Percentiles rank a stretch among this genome's conserved stretches.
Conservation (phyloP, 1,284 basidiomycete species). For the Ustanciosporium gigantosporum region DNA sequence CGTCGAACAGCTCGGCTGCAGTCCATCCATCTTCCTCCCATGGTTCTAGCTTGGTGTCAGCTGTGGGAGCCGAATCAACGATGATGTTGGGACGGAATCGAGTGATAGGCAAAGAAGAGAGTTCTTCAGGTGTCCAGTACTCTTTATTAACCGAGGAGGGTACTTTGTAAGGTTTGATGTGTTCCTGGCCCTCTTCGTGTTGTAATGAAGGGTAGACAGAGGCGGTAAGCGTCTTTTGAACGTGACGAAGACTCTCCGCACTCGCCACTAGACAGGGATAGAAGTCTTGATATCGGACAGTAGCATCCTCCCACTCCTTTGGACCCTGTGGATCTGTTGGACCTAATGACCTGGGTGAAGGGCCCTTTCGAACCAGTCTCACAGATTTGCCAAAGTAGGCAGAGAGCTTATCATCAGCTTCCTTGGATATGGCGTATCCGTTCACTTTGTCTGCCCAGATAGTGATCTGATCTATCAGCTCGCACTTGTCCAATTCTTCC, state of each 20-base stretch:
- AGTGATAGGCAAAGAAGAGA: slow-evolving; percentile 35
- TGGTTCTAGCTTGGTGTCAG: slow-evolving; percentile 12
- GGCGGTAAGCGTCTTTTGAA: slow-evolving; percentile 41
- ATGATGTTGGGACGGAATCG: slow-evolving; percentile 55
- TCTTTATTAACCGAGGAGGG: slow-evolving; percentile 36
- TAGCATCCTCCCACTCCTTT: slow-evolving; percentile 28
- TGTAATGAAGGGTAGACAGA: slow-evolving; percentile 34
- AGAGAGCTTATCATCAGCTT: slow-evolving; percentile 46
- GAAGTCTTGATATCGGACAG: slow-evolving; percentile 44
- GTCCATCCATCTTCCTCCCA: slow-evolving; percentile 56
- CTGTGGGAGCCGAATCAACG: slow-evolving; percentile 18
- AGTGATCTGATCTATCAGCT: slow-evolving; percentile 43
- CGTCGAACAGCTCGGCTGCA: slow-evolving; percentile 40
- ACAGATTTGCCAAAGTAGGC: slow-evolving; percentile 51
- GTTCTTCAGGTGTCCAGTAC: slow-evolving; percentile 49
- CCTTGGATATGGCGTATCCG: slow-evolving; percentile 45
- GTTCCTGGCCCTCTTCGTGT: not conserved
- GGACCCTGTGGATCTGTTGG: slow-evolving; percentile 25
- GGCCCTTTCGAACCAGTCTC: slow-evolving; percentile 47
- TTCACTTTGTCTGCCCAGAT: slow-evolving; percentile 49
- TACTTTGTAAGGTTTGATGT: slow-evolving; percentile 23
- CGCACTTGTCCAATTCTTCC: slow-evolving; percentile 21
- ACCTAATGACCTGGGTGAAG: slow-evolving; percentile 19
- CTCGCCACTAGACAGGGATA: slow-evolving; percentile 47
- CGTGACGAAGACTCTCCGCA: slow-evolving; percentile 40